phyloP scores from a whole-genome alignment of 2,329 filamentous ascomycete species.

The Mariannaea elegans region DNA sequence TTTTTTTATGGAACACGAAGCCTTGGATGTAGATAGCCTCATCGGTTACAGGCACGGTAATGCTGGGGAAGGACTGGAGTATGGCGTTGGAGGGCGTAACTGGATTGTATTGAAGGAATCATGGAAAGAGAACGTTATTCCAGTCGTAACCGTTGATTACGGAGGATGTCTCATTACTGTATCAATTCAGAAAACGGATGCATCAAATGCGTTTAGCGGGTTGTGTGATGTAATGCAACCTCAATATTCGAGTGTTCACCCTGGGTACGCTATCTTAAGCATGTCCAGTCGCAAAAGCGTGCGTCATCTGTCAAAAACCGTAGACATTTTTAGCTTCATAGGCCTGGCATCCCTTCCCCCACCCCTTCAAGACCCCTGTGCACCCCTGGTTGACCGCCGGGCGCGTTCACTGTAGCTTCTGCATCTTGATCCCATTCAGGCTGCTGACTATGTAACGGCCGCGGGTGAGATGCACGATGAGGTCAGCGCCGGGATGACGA shows the following conservation, averaged over 20 bases:
- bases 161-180: not conserved
- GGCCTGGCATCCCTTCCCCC: too few species aligned
- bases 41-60: not conserved
- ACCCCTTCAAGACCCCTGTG: not conserved
- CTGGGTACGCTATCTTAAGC: not conserved
- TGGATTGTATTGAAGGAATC: not conserved
- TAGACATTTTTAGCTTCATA: not conserved
- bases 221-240: not conserved
- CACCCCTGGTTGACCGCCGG: not conserved
- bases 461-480: constrained; percentile 38
- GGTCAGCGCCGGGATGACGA: constrained; percentile 43
- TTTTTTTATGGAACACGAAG: constrained; percentile 17
- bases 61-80: not conserved
- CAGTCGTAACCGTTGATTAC: not conserved
- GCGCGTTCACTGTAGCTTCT: not conserved
- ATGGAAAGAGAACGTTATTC: not conserved
- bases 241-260: not conserved
- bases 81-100: not conserved
- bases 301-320: not conserved
- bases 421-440: not conserved
- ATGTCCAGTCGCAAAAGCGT: not conserved
- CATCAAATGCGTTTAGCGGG: not conserved
- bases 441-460: not conserved
- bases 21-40: constrained; percentile 22
- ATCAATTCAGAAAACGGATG: not conserved